Evolutionary conservation across 1,284 basidiomycete species (phyloP).

Genomic region (Moesziomyces sp.): DNA sequence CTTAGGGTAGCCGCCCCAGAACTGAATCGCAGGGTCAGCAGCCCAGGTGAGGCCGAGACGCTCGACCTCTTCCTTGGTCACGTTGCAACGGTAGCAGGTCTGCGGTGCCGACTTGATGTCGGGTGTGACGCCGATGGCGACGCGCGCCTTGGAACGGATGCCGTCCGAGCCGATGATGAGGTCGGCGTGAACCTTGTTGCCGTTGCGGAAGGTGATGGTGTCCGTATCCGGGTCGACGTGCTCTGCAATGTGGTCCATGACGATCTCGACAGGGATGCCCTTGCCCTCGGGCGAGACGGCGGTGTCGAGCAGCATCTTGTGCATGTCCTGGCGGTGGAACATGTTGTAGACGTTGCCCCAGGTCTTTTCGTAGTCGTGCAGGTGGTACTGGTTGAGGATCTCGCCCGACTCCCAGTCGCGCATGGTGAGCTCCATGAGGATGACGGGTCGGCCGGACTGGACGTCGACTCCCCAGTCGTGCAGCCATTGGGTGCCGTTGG

Average conservation of each 20-base stretch:
- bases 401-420: slow-evolving; percentile 44
- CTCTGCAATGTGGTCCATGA: slow-evolving; percentile 69
- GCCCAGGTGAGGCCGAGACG: slow-evolving; percentile 67
- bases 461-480: slow-evolving; percentile 46
- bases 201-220: slow-evolving; percentile 70
- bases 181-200: slow-evolving; percentile 72
- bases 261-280: slow-evolving; percentile 52
- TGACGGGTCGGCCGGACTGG: slow-evolving; percentile 36
- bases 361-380: slow-evolving; percentile 46
- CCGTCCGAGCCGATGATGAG: slow-evolving; percentile 78
- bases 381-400: slow-evolving; percentile 49
- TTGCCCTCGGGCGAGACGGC: slow-evolving; percentile 60
- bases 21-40: slow-evolving; percentile 67
- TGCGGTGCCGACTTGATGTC: slow-evolving; percentile 65
- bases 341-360: slow-evolving; percentile 61
- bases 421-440: slow-evolving; percentile 51
- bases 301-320: slow-evolving; percentile 56
- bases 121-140: slow-evolving; percentile 51
- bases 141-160: slow-evolving; percentile 60
- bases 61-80: slow-evolving; percentile 61
- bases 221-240: slow-evolving; percentile 64
- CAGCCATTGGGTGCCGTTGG: slow-evolving; percentile 49
- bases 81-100: slow-evolving; percentile 69
- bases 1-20: slow-evolving; percentile 68
- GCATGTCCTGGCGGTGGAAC: slow-evolving; percentile 69